Evolutionary conservation across 768 basidiomycete species (phyloP).

Genomic region (Mycena pura): DNA sequence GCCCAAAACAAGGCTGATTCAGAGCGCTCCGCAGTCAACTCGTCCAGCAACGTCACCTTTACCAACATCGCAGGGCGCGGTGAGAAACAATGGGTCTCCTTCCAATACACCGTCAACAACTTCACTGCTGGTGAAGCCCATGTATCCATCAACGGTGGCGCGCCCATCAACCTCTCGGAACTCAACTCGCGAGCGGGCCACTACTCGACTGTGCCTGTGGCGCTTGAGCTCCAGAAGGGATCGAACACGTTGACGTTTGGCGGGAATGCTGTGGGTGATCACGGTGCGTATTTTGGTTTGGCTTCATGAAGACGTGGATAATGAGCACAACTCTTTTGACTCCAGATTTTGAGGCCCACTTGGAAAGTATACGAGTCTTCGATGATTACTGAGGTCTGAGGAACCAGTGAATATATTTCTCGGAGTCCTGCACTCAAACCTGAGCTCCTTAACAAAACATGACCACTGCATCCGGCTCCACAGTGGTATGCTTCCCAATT

Average conservation of each 20-base stretch:
- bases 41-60: conserved; percentile 20
- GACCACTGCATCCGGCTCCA: too few relatives aligned
- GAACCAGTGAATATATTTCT: too few relatives aligned
- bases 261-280: not conserved
- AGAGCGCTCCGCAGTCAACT: not conserved
- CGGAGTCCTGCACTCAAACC: too few relatives aligned
- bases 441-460: too few relatives aligned
- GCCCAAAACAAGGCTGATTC: not conserved
- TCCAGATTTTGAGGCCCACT: conserved; percentile 15
- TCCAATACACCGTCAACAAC: conserved; percentile 17
- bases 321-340: not conserved
- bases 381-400: conserved; percentile 12
- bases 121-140: conserved; percentile 23
- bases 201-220: conserved; percentile 17
- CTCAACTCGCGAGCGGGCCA: conserved; percentile 26
- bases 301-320: too few relatives aligned
- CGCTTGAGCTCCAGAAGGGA: conserved; percentile 17
- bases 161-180: conserved; percentile 15
- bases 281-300: not conserved
- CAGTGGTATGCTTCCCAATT: too few relatives aligned
- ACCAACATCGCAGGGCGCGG: conserved; percentile 11
- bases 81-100: conserved; percentile 19
- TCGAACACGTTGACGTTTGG: conserved; percentile 23
- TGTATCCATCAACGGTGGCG: conserved; percentile 24
- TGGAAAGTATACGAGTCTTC: conserved; percentile 15